A percentile compares a stretch with the other conserved stretches of the same genome.
Evolutionary conservation across 1,284 basidiomycete genomes (phyloP).

Genomic region (Papiliotrema nemorosa): DNA sequence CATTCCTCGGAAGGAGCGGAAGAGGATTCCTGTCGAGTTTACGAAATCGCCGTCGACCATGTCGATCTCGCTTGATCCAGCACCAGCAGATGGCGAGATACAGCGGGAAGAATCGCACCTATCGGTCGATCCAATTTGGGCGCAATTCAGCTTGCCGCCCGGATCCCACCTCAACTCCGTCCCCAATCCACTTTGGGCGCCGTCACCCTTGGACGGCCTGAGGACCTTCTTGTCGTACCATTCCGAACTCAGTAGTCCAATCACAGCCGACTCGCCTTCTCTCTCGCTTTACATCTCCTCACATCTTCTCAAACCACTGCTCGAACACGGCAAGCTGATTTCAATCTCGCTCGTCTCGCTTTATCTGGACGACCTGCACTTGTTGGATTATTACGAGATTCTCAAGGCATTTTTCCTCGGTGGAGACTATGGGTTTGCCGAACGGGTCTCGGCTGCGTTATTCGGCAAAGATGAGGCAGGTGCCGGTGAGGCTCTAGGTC

Average conservation of each 20-base stretch:
- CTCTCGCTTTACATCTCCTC: slow-evolving; percentile 34
- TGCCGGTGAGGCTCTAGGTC: slow-evolving; percentile 27
- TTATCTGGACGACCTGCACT: slow-evolving; percentile 39
- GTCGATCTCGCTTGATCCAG: background rate
- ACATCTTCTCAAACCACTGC: slow-evolving; percentile 35
- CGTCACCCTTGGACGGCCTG: slow-evolving; percentile 25
- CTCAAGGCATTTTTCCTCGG: slow-evolving; percentile 42
- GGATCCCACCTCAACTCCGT: slow-evolving; percentile 20
- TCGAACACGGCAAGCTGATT: slow-evolving; percentile 32
- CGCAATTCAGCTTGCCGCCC: slow-evolving; percentile 21
- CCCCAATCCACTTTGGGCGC: slow-evolving; percentile 21
- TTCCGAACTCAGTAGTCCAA: slow-evolving; percentile 14
- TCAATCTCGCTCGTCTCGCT: slow-evolving; percentile 40
- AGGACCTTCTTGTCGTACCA: slow-evolving; percentile 29
- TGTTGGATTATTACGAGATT: slow-evolving; percentile 43
- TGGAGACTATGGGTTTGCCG: slow-evolving; percentile 36
- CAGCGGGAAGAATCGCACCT: background rate
- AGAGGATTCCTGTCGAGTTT: slow-evolving; percentile 22
- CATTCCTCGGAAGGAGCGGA: slow-evolving; percentile 15
- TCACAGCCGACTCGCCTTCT: slow-evolving; percentile 29
- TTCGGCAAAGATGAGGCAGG: slow-evolving; percentile 39
- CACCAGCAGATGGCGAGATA: background rate
- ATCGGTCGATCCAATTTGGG: slow-evolving; percentile 20
- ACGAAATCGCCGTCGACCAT: background rate
- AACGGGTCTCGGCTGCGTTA: slow-evolving; percentile 32